Evolutionary conservation across 306 rosid species (phyloP), one percentile per base, ranked within the genome.

Genomic region (Cicer bijugum): DNA sequence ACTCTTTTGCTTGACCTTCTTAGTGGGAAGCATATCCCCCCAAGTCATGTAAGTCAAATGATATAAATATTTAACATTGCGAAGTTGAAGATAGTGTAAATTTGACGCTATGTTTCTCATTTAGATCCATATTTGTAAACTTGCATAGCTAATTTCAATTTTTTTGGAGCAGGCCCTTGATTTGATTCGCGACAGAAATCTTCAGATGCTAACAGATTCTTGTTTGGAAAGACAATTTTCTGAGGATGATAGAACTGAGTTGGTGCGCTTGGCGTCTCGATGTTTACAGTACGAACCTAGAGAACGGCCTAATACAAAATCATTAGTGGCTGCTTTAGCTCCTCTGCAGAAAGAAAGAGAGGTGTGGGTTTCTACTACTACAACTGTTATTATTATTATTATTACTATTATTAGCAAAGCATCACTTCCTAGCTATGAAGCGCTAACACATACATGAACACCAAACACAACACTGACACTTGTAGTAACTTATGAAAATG

Each of bases 1-100:
- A 91, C 94, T 69, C 94, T 91, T 80, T 71, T 91, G 85, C 92
- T 91, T 44, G 97, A 91, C 79, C 92, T 91, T 79, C 88, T 91
- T 63, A 91, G 93, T 60, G 89, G 92, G 82, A 91, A 91, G 80
- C 97, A 89, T 75, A 89, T 87, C 16, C 97, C 97, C 7, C 97
- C 97, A 4, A 80, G 90, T 68, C 94, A 89, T 71, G 97, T 90
- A 81, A 87, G 97, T 77, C 56, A 44, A 43, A 55, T 17, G 6
- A 43, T 42, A n/a, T 10, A 69, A 50, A 68, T 67, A 42, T 42
- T 35, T 50, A 61, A 37, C 33, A 51, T 40, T 4, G 9, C 8
- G 0, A 12, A 52, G 14, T 19, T 23, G 16, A 44, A 71, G 42
- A 75, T 60, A 28, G 64, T 62, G 9, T 39, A 33, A 38, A n/a